phyloP scores from a whole-genome alignment of 495 filamentous ascomycete genomes.

The Filosporella fistucella region DNA sequence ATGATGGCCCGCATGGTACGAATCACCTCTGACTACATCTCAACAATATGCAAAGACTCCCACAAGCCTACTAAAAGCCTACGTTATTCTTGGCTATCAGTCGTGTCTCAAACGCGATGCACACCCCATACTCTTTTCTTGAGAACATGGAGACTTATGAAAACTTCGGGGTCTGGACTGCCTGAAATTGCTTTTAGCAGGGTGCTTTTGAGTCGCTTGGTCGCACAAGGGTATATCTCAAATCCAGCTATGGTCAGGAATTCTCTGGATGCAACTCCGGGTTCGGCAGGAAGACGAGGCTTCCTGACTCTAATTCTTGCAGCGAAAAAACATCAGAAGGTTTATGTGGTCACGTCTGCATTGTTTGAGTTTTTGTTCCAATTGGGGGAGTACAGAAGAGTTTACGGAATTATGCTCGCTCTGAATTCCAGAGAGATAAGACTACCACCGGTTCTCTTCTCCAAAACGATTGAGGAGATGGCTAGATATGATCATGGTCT shows the following conservation, averaged over 20 bases:
- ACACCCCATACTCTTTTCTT: too few relatives aligned
- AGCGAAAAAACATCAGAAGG: slow-evolving; percentile 17
- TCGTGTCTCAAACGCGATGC: too few relatives aligned
- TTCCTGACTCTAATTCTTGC: slow-evolving; percentile 26
- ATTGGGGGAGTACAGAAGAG: slow-evolving; percentile 9
- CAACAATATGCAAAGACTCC: too few relatives aligned
- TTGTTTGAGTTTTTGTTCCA: slow-evolving; percentile 11
- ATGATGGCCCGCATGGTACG: too few relatives aligned
- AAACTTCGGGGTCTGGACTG: too few relatives aligned
- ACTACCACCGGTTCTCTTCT: slow-evolving; percentile 3
- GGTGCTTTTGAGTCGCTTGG: too few relatives aligned
- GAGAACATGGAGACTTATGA: too few relatives aligned
- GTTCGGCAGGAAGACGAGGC: not conserved
- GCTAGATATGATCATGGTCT: slow-evolving; percentile 2
- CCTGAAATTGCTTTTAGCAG: too few relatives aligned
- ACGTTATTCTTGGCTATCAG: too few relatives aligned
- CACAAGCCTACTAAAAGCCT: too few relatives aligned
- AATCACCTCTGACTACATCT: too few relatives aligned
- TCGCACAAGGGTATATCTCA: slow-evolving; percentile 5
- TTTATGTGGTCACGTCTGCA: not conserved
- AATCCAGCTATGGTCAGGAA: slow-evolving; percentile 1
- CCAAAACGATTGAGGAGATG: slow-evolving; percentile 8
- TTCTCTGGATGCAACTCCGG: not conserved
- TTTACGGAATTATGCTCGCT: not conserved
- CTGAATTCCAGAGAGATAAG: slow-evolving; percentile 9